Conservation (phyloP, 441 rosid species). For the Eugenia klotzschiana region DNA sequence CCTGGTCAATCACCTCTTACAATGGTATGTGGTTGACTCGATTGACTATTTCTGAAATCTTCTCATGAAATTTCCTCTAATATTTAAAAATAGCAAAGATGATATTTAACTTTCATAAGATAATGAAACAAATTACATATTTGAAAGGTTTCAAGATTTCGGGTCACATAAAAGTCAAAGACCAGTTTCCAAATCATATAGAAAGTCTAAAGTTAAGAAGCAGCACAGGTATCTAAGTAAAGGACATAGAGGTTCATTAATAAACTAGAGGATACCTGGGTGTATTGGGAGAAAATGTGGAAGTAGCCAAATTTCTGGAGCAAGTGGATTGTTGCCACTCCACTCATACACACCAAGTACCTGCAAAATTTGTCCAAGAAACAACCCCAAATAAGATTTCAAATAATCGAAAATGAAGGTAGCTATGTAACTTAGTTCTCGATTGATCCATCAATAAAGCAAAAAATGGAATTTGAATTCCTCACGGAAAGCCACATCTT, state of each 20-base stretch:
- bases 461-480: background rate
- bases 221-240: background rate
- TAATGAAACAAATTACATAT: no score
- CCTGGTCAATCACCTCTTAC: background rate
- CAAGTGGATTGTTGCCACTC: conserved; percentile 66
- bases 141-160: background rate
- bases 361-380: conserved; percentile 7
- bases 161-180: background rate
- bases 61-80: background rate
- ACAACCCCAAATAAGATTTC: background rate
- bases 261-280: conserved; percentile 24
- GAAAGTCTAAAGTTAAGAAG: background rate
- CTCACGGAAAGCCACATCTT: conserved; percentile 66
- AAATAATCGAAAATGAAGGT: background rate
- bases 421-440: no score
- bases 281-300: conserved; percentile 52
- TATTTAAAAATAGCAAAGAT: background rate
- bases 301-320: conserved; percentile 62
- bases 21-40: background rate
- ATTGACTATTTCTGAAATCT: no score
- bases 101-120: background rate
- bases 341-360: conserved; percentile 63
- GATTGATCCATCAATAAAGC: background rate
- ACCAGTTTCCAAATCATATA: background rate
- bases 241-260: background rate